Base-by-base conservation (phyloP, 768 basidiomycete species). In the Tubosaeta brunneosetosa region DNA sequence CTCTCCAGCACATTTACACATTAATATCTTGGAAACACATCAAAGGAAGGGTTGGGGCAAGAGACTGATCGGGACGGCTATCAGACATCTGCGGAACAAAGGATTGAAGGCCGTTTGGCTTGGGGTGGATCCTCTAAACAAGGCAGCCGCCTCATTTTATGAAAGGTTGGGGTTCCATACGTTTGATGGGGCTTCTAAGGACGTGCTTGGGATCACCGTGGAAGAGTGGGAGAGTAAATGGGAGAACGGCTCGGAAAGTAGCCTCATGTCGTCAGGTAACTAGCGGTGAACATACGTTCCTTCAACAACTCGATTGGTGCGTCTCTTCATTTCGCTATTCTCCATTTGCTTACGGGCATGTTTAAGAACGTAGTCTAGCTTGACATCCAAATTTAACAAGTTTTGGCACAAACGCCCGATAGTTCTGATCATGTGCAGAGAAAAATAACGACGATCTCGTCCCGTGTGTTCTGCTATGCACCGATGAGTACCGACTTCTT, bases 1-100 rank as follows among this genome's bases (percentile, higher is more conserved):
- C 62, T 83, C 87, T 16, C 78, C 82, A 11, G 88, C 88, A 9
- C 87, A 91, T 67, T 57, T 91, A 58, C 88, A 91, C 64, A 83
- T 91, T 61, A 73, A 91, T 57, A 80, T 91, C 50, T 62, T 90
- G 60, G 77, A 82, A 25, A 74, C 73, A 40, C 80, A 86, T 63
- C 87, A 87, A 65, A 72, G 79, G 50, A 77, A 77, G 55, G 87
- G 87, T 22, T 87, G 82, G 81, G 88, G 88, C n/a, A 76, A 74
- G 63, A 80, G 68, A 64, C 65, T 91, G 57, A 81, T 90, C 33
- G 73, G 67, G 42, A 68, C 60, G 32, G 85, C 79, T 4, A 75
- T 86, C 25, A 70, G 73, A 42, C 73, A 80, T 70, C 65, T 91
- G 61, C 77, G 72, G 54, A 74, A 61, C 31, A 71, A 78, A 44